Evolutionary conservation across 257 asterid genomes (phyloP).

Genomic region (Solanum tacnaense): DNA sequence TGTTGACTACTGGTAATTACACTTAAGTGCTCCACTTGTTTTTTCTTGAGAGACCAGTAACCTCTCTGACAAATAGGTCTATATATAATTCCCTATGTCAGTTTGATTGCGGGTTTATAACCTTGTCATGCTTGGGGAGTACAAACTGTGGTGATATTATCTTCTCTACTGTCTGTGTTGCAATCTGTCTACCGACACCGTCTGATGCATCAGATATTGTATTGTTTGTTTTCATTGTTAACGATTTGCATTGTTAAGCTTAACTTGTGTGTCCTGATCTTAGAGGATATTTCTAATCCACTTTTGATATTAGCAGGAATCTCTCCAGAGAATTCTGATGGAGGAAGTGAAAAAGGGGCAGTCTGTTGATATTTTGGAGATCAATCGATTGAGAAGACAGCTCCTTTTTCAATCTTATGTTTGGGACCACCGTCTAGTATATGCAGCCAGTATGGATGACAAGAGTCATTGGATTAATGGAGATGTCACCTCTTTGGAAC

Average conservation of each 20-base stretch:
- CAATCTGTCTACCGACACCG: neutral
- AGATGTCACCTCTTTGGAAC: constrained; percentile 22
- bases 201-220: neutral
- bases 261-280: neutral
- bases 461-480: constrained; percentile 16
- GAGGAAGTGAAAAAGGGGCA: constrained; percentile 54
- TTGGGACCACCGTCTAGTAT: constrained; percentile 82
- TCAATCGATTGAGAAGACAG: constrained; percentile 69
- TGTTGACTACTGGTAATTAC: neutral
- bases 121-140: neutral
- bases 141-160: neutral
- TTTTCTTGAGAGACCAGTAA: neutral
- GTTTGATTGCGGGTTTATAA: neutral
- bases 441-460: constrained; percentile 41
- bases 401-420: constrained; percentile 65
- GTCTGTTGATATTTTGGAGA: constrained; percentile 72
- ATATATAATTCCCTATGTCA: neutral
- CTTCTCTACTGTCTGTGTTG: neutral
- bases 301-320: constrained; percentile 44
- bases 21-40: neutral
- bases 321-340: constrained; percentile 37
- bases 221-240: neutral
- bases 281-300: constrained; percentile 2
- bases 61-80: neutral
- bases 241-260: neutral